Base-by-base conservation (phyloP, 148 eudicot genomes). In the Vaccinium myrtillus region DNA sequence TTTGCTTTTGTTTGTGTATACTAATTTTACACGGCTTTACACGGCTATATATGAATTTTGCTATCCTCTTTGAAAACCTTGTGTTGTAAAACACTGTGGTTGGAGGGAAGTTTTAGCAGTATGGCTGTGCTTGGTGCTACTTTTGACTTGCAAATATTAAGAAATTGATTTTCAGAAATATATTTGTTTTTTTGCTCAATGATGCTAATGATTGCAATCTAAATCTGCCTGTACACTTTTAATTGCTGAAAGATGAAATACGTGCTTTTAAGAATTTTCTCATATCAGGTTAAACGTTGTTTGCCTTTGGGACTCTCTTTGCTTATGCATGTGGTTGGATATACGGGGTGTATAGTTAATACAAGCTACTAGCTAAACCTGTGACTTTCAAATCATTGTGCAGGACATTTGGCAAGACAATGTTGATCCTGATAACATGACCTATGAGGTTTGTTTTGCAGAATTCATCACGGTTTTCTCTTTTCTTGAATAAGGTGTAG, bases 351-450 rank as follows among this genome's bases (percentile, higher is more conserved):
- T 79, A 56, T 30, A 27, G 23, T 36, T 36, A 19, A 46, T 59
- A 65, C 75, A 21, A 81, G 39, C 2, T 65, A 46, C 0, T 46
- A 48, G 25, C 16, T 23, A 14, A 63, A 81, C 43, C 55, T 46
- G 46, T 16, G 55, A 78, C 83, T 65, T 43, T 75, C 50, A 75
- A 12, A 85, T 71, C 80, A 61, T 82, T 88, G 18, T 82, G 77
- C 86, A 93, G 96, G 91, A 73, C 73, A 79, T 85, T 39, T 92
- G 90, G 94, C 88, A 92, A 71, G 94, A 93, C 82, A 82, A 89
- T 55, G 58, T 93, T 49, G 93, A 93, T 86, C 96, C 96, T 25
- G 96, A 93, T 83, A 93, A 82, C 89, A 93, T 93, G 96, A 92
- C 96, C 59, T 93, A 93, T 50, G 96, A 93, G 96, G 96, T 93